These are phyloP conservation scores for Curvularia hawaiiensis DNA, from an alignment of 2,329 filamentous ascomycete genomes.

Conservation along the genomic window DNA sequence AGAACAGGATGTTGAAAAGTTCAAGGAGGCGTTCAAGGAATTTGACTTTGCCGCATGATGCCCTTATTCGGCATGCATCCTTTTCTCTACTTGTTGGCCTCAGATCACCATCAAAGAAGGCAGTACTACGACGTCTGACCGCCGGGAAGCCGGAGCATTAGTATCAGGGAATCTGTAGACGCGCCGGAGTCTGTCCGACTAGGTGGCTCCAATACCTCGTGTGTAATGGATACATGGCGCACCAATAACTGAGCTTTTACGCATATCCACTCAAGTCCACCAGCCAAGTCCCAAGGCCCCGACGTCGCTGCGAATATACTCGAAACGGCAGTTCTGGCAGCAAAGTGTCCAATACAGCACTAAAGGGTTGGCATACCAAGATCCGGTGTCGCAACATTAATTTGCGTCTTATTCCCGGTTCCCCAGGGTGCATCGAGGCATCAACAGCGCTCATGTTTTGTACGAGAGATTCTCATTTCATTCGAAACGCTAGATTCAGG, in stretches of 20 bases:
- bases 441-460: background rate
- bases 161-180: background rate
- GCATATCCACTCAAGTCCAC: background rate
- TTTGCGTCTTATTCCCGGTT: constrained; percentile 19
- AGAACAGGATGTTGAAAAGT: constrained; percentile 74
- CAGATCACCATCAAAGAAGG: background rate
- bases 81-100: background rate
- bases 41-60: constrained; percentile 76
- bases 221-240: background rate
- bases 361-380: constrained; percentile 46
- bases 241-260: background rate
- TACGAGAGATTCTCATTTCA: background rate
- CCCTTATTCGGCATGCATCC: background rate
- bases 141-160: background rate
- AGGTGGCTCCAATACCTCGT: background rate
- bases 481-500: background rate
- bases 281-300: constrained; percentile 20
- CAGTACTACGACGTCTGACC: background rate
- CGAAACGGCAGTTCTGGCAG: constrained; percentile 31
- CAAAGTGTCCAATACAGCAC: constrained; percentile 37
- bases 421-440: background rate
- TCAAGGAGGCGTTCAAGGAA: constrained; percentile 79
- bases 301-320: constrained; percentile 27
- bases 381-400: constrained; percentile 30
- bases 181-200: background rate